Evolutionary conservation across 306 rosid species (phyloP).

Genomic region (Medicago ruthenica): DNA sequence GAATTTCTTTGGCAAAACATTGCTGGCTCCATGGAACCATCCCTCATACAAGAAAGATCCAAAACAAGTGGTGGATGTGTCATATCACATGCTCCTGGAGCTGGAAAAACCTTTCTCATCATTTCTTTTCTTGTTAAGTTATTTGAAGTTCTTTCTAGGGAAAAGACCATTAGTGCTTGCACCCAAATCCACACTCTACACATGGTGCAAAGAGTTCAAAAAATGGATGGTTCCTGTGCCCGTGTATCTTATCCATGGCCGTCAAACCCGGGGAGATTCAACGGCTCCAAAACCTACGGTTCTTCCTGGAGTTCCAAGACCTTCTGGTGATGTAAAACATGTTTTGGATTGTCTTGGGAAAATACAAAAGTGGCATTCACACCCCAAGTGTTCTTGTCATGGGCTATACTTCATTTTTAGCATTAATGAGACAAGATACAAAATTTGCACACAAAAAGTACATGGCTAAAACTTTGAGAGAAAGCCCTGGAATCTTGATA

Average conservation of each 20-base stretch:
- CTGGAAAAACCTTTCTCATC: conserved; percentile 83
- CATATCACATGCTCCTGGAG: conserved; percentile 91
- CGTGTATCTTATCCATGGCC: conserved; percentile 77
- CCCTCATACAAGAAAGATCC: conserved; percentile 54
- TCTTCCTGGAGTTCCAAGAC: conserved; percentile 66
- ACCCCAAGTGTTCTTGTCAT: conserved; percentile 86
- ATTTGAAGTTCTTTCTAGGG: conserved; percentile 75
- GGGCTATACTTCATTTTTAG: conserved; percentile 83
- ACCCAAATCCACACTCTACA: conserved; percentile 83
- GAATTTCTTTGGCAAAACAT: conserved; percentile 86
- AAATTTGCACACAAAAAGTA: conserved; percentile 71
- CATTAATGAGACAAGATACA: conserved; percentile 79
- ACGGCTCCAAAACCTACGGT: conserved; percentile 43
- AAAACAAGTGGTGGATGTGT: conserved; percentile 83
- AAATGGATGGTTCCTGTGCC: conserved; percentile 89
- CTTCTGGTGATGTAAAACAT: conserved; percentile 70
- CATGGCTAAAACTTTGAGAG: conserved; percentile 81
- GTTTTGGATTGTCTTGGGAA: conserved; percentile 78
- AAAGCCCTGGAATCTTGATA: conserved; percentile 77
- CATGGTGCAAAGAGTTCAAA: conserved; percentile 90
- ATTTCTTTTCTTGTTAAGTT: conserved; percentile 85
- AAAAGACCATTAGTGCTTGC: conserved; percentile 84
- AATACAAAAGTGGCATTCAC: conserved; percentile 81
- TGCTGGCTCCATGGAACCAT: conserved; percentile 74
- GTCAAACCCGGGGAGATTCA: conserved; percentile 56